Evolutionary conservation across 108 stramenopile genomes (phyloP).

Genomic region (Bacterosira constricta): DNA sequence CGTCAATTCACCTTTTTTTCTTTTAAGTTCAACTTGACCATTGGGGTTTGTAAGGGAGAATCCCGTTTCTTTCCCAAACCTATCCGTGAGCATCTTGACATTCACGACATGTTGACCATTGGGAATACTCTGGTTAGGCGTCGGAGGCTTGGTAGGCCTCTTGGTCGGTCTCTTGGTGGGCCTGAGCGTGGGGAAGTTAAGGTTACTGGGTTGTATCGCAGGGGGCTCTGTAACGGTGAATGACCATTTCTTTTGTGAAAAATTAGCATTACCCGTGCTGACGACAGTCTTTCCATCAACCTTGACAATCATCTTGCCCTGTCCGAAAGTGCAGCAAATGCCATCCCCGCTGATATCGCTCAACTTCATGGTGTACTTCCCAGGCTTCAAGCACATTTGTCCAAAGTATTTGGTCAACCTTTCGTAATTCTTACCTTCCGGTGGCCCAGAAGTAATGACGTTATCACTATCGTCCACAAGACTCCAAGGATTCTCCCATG

Average conservation of each 20-base stretch:
- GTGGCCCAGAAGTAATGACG: slow-evolving; percentile 3
- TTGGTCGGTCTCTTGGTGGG: background rate
- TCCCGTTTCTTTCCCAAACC: slow-evolving; percentile 24
- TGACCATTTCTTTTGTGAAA: background rate
- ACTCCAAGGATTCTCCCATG: slow-evolving; percentile 12
- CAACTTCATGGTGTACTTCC: background rate
- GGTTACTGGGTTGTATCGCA: background rate
- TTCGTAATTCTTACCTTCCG: slow-evolving; percentile 12
- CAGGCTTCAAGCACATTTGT: slow-evolving; percentile 3
- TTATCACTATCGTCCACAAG: background rate
- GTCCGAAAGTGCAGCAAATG: slow-evolving; percentile 10
- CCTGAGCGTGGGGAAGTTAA: background rate
- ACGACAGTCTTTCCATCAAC: slow-evolving; percentile 8
- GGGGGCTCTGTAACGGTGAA: background rate
- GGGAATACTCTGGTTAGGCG: too few relatives aligned
- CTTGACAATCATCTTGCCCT: slow-evolving; percentile 1
- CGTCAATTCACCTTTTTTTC: background rate
- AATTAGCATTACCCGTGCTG: background rate
- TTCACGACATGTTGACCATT: too few relatives aligned
- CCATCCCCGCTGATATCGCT: slow-evolving; percentile 6
- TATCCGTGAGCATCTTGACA: slow-evolving; percentile 25
- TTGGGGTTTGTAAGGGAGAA: background rate
- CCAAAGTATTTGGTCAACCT: slow-evolving; percentile 3
- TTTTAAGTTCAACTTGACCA: background rate
- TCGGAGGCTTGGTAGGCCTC: background rate